These are phyloP conservation scores for Oropetium thomaeum DNA, from an alignment of 176 grass and related monocot genomes.

Conservation along the genomic window DNA sequence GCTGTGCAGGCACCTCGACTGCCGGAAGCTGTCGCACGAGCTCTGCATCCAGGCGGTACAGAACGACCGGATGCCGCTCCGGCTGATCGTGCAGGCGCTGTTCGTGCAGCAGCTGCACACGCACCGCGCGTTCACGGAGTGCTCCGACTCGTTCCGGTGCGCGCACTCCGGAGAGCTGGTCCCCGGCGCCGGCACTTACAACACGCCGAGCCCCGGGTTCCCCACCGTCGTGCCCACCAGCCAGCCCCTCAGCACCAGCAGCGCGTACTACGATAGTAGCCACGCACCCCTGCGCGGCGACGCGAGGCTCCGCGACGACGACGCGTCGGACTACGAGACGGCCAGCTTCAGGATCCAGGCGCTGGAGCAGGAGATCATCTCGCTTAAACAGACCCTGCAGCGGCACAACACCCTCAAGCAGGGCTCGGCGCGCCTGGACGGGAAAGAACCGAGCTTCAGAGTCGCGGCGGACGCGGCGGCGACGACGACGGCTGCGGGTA, in stretches of 20 bases:
- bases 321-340: conserved; percentile 58
- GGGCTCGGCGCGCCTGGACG: conserved; percentile 21
- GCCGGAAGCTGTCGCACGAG: conserved; percentile 79
- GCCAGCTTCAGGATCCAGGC: conserved; percentile 83
- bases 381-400: conserved; percentile 71
- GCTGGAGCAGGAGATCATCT: conserved; percentile 75
- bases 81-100: conserved; percentile 87
- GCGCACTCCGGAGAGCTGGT: conserved; percentile 50
- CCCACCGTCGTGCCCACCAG: conserved; percentile 42
- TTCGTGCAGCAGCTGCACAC: conserved; percentile 93
- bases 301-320: conserved; percentile 34
- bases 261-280: conserved; percentile 31
- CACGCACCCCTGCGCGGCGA: conserved; percentile 23
- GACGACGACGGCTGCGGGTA: neutral
- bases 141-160: conserved; percentile 82
- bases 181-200: conserved; percentile 38
- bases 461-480: conserved; percentile 2
- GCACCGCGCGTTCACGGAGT: conserved; percentile 66
- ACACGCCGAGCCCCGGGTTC: conserved; percentile 57
- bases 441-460: conserved; percentile 51
- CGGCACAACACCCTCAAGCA: conserved; percentile 50
- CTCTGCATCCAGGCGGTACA: conserved; percentile 81
- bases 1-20: conserved; percentile 61
- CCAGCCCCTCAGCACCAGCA: conserved; percentile 43
- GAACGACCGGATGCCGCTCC: conserved; percentile 89